Base-by-base conservation (phyloP, 2,329 filamentous ascomycete species). In the Fusarium fracticaudum region DNA sequence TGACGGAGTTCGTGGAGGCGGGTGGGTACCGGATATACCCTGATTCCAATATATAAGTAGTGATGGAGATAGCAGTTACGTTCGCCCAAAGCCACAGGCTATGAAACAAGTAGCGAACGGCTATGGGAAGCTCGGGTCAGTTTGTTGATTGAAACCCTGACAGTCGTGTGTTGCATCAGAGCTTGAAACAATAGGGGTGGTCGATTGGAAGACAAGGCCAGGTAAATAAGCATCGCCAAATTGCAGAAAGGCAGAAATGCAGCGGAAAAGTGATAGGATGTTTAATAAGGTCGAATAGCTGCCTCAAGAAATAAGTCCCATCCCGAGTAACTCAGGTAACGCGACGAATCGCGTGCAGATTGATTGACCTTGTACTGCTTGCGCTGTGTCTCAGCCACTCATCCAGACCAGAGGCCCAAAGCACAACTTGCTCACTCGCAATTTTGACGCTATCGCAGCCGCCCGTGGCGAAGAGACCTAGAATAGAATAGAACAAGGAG, bases 231-330 rank as follows among this genome's bases (percentile, higher is more conserved):
- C 58, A 54, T 55, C 35, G 60, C 55, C 40, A 47, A 64, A 48
- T 51, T 59, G 22, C 47, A 60, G 59, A 45, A 47, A 29, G 53
- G 37, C 38, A 60, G 63, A 38, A 33, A 61, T 41, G 41, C 55
- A 41, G 29, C 24, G 29, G 35, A 37, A 37, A 57, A 50, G 55
- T 26, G 33, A 45, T 31, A 41, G 58, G 37, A 59, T 33, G 35
- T 47, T 54, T 29, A 55, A 55, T 35, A 50, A 71, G 31, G 55
- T 69, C 33, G 44, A 50, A 59, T 53, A 73, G 55, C 64, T 54
- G 63, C 38, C 35, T 55, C 51, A 64, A 57, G 64, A 64, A 60
- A 55, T 62, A 72, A 73, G 53, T 67, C 76, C 70, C 76, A 77
- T 77, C 69, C 76, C 76, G 74, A 76, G 67, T 45, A 31, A 48